Evolutionary conservation across 2,329 filamentous ascomycete species (phyloP), one percentile per base, ranked within the genome.

Genomic region (Penicillium sp.): DNA sequence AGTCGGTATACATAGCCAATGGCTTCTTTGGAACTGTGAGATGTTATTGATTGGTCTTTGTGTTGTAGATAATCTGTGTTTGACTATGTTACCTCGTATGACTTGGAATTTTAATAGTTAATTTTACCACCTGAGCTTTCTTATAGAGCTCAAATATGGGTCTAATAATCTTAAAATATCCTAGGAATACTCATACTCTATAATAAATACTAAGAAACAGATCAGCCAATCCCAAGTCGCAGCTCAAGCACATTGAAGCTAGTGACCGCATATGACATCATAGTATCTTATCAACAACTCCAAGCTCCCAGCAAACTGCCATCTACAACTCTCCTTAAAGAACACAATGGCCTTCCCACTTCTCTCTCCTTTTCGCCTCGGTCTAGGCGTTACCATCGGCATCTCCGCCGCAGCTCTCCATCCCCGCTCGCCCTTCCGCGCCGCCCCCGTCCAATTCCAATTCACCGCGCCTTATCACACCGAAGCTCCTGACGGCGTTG

Each of bases 381-480:
- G 64, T 9, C 52, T 71, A 36, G 63, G 65, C 44, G 53, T 71
- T 31, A 59, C 63, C 42, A 60, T 70, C 48, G 62, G 61, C 29
- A 44, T 69, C 40, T 55, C 61, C 23, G 54, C 51, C 22, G 57
- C 56, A 42, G 50, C 56, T 38, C 59, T 69, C 9, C 58, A 62
- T 49, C 61, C 67, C 3, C 54, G 61, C 36, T 67, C 64, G 14
- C 66, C 62, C 50, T 62, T 69, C 54, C 63, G 63, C 43, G 48
- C 61, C 35, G 31, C 58, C 26, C 63, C 66, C 9, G 58, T 71
- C 28, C 68, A 63, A 60, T 70, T 67, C 51, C 62, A 71, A 49
- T 72, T 67, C 51, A 50, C 42, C 11, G 54, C 64, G 11, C 62
- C 62, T 1, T 56, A 56, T 45, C 51, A 46, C 13, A 36, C 51